These are phyloP conservation scores for Dryadomyces sulphureus DNA, from an alignment of 2,329 filamentous ascomycete genomes.

Conservation along the genomic window DNA sequence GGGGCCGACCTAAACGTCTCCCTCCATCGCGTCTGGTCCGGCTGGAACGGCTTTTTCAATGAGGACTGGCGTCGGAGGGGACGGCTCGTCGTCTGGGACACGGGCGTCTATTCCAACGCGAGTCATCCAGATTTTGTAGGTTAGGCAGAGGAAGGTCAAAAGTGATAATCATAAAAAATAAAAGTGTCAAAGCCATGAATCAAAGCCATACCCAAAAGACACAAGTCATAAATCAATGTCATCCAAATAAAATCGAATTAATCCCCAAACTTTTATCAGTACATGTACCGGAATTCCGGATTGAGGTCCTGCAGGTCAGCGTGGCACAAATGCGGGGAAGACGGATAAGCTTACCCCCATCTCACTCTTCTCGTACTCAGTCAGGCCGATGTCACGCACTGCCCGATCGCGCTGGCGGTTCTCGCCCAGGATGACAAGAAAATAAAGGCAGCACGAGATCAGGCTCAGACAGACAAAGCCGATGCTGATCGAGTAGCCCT, in stretches of 20 bases:
- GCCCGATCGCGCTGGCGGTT: slow-evolving; percentile 43
- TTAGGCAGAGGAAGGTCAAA: background rate
- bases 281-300: slow-evolving; percentile 22
- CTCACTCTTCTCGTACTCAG: slow-evolving; percentile 23
- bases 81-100: slow-evolving; percentile 45
- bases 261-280: slow-evolving; percentile 11
- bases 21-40: slow-evolving; percentile 35
- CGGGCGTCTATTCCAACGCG: slow-evolving; percentile 18
- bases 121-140: slow-evolving; percentile 9
- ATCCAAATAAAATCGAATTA: background rate
- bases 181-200: background rate
- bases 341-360: slow-evolving; percentile 21
- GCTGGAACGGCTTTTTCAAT: slow-evolving; percentile 46
- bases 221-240: background rate
- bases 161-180: too few species aligned
- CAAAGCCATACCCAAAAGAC: background rate
- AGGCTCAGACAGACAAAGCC: slow-evolving; percentile 57
- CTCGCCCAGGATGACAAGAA: slow-evolving; percentile 37
- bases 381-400: slow-evolving; percentile 14
- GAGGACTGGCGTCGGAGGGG: slow-evolving; percentile 45
- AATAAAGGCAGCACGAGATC: slow-evolving; percentile 45
- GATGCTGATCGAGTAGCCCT: slow-evolving; percentile 65
- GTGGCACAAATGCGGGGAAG: background rate
- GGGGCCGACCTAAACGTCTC: slow-evolving; percentile 26
- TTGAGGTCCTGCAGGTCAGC: slow-evolving; percentile 17